Base-by-base conservation (phyloP, 2,329 filamentous ascomycete species). In the Thelonectria discophora region DNA sequence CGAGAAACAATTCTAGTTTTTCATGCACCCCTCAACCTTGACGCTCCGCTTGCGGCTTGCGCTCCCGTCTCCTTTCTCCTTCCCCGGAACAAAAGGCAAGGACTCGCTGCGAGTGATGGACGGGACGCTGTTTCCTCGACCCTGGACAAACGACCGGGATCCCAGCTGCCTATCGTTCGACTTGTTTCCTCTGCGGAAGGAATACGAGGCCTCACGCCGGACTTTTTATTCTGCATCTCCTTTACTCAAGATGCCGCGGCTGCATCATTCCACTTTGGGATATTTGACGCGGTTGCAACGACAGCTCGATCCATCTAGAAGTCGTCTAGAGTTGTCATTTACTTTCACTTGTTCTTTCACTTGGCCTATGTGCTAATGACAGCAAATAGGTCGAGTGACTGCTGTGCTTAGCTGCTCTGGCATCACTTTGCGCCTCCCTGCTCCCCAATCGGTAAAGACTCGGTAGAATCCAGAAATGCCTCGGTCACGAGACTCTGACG, bases 401-500 rank as follows among this genome's bases (percentile, higher is more conserved):
- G 20, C 56, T 34, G 51, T 40, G 27, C 49, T 55, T 48, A 56
- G 49, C 45, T n/a, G 39, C n/a, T 1, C 18, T 20, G 21, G 30
- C 24, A 32, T 39, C 20, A 24, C 24, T 15, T 24, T 24, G 3
- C 52, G 40, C 37, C 43, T 48, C 42, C 24, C 11, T 17, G 34
- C 30, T 49, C 51, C 15, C 32, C 47, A 45, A 40, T 57, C 70
- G 70, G 70, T 34, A 72, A 72, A 71, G 70, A 65, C 69, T 71
- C 70, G 70, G 70, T 52, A 65, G 70, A 72, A 65, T 53, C 59
- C 39, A 13, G 60, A 65, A 64, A 65, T 72, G 39, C 58, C 62
- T 64, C 64, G 58, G 69, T 72, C 69, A 72, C 69, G 69, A 69
- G 69, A 69, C 67, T 69, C 48, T 45, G 54, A 65, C 63, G 62